Conservation (phyloP, 768 basidiomycete genomes). For the Leccinellum rugosiceps region DNA sequence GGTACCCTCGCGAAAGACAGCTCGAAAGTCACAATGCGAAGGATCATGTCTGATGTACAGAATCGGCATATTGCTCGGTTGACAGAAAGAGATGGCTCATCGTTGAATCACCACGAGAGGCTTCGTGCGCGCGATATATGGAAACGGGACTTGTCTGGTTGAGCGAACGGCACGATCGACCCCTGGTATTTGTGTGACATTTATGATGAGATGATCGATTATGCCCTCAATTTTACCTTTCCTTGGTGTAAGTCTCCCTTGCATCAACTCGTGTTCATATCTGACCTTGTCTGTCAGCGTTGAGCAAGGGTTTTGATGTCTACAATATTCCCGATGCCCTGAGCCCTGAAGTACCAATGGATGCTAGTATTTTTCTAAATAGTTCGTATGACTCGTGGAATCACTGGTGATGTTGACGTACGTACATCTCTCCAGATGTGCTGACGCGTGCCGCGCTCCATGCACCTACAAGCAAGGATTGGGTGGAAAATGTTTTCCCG, state of each 20-base stretch:
- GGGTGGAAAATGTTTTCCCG: conserved; percentile 27
- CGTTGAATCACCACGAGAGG: conserved; percentile 10
- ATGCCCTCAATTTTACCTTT: conserved; percentile 66
- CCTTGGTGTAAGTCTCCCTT: conserved; percentile 45
- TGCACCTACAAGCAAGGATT: conserved; percentile 60
- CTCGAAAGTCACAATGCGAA: conserved; percentile 4
- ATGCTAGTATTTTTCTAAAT: conserved; percentile 19
- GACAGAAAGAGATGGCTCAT: conserved; percentile 13
- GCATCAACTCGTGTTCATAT: too few species aligned
- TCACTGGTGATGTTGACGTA: conserved; percentile 38
- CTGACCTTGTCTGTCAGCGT: too few species aligned
- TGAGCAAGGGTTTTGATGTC: too few species aligned
- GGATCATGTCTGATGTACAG: conserved; percentile 20
- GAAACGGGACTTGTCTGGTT: conserved; percentile 50
- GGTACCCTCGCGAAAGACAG: neutral
- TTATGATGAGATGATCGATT: conserved; percentile 61
- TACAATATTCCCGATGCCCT: too few species aligned
- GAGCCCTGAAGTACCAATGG: too few species aligned
- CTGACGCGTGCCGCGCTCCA: conserved; percentile 57
- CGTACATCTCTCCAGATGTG: conserved; percentile 36
- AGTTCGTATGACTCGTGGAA: conserved; percentile 45
- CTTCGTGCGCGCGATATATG: conserved; percentile 10
- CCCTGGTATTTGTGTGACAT: conserved; percentile 62
- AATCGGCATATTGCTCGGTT: conserved; percentile 4
- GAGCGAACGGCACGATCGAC: conserved; percentile 56